Percentiles rank a stretch among this genome's conserved stretches.
Evolutionary conservation across 257 asterid genomes (phyloP).

Genomic region (Forsythia viridissima): DNA sequence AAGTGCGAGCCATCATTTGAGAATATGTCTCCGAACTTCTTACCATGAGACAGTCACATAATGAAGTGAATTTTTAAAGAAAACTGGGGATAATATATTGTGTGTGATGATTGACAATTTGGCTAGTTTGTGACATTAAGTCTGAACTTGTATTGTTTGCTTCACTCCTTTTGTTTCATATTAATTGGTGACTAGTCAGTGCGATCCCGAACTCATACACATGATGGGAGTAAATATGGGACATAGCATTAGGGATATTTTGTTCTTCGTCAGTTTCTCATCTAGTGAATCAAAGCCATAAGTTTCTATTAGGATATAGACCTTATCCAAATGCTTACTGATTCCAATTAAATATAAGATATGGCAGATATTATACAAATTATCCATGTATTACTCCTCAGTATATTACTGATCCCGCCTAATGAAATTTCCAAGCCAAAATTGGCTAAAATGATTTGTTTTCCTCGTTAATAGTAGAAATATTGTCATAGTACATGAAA

Average conservation of each 20-base stretch:
- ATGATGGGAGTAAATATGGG: not conserved
- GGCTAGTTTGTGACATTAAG: not conserved
- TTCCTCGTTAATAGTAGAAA: not conserved
- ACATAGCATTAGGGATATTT: not conserved
- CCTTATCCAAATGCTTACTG: not conserved
- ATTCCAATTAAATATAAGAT: not conserved
- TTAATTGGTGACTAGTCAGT: not conserved
- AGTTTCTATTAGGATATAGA: not conserved
- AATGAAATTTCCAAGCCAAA: not conserved
- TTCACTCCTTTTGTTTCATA: not conserved
- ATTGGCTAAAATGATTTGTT: not conserved
- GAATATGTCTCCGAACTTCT: not conserved
- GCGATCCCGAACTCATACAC: not conserved
- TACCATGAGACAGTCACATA: not conserved
- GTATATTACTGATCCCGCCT: not conserved
- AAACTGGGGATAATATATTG: not conserved
- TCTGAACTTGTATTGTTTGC: not conserved
- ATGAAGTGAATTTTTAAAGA: not conserved
- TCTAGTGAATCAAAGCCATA: not conserved
- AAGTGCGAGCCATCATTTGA: not conserved
- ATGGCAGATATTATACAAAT: not conserved
- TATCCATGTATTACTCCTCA: not conserved
- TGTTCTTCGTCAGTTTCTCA: not conserved
- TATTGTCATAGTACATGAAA: not conserved
- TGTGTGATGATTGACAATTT: not conserved